These are phyloP conservation scores for Zea luxurians DNA, from an alignment of 176 grass and related monocot genomes.

Conservation along the genomic window DNA sequence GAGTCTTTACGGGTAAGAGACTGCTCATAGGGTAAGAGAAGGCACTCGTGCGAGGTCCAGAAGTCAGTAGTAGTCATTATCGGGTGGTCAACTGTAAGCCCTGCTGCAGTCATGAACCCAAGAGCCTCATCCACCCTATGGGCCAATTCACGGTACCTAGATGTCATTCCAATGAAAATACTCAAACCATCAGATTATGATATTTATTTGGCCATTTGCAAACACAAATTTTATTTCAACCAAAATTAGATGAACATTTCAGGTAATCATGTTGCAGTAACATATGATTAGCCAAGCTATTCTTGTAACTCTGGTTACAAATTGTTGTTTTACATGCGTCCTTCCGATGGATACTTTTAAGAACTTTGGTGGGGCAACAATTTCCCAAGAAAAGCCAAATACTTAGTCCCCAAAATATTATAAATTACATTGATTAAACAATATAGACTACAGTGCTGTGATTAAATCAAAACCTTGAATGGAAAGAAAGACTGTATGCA, in stretches of 20 bases:
- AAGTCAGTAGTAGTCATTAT: conserved; percentile 98
- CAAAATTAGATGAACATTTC: not conserved
- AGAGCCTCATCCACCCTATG: conserved; percentile 93
- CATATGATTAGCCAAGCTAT: not conserved
- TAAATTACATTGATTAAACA: conserved; percentile 4
- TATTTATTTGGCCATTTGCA: conserved; percentile 1
- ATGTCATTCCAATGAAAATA: conserved; percentile 4
- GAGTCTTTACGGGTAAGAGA: conserved; percentile 91
- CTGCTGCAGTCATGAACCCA: conserved; percentile 95
- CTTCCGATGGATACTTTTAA: conserved; percentile 14
- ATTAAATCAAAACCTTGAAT: not conserved
- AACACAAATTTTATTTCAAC: not conserved
- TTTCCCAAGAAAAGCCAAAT: not conserved
- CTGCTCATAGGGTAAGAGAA: conserved; percentile 94
- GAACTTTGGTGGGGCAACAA: not conserved
- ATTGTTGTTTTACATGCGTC: conserved; percentile 7
- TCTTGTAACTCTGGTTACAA: not conserved
- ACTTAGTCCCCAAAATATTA: not conserved
- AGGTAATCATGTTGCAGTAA: conserved; percentile 4
- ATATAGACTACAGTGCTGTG: not conserved
- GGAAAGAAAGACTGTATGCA: not conserved
- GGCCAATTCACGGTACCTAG: conserved; percentile 86
- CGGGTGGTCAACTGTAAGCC: conserved; percentile 82
- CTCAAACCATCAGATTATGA: conserved; percentile 14
- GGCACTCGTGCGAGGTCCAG: conserved; percentile 95